Conservation (phyloP, 345 rosid genomes). For the Aethionema arabicum region DNA sequence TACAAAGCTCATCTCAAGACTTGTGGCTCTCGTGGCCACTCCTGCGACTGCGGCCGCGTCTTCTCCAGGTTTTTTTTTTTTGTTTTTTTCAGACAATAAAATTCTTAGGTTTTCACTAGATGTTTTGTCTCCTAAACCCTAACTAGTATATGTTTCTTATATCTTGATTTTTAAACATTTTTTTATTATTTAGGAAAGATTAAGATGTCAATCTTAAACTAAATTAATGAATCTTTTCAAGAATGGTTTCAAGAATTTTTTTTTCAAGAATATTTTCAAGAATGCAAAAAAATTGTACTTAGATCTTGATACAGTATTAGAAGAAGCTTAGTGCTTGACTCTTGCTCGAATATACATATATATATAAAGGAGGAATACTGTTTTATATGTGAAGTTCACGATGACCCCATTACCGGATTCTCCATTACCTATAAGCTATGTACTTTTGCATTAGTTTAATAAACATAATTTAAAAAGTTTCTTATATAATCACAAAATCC, state of each 20-base stretch:
- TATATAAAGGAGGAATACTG: neutral
- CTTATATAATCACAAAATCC: constrained; percentile 23
- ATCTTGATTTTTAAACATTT: neutral
- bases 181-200: neutral
- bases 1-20: constrained; percentile 97
- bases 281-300: constrained; percentile 1
- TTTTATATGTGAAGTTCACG: constrained; percentile 22
- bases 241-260: neutral
- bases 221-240: constrained; percentile 15
- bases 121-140: constrained; percentile 24
- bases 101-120: neutral
- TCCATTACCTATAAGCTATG: constrained; percentile 20
- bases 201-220: constrained; percentile 18
- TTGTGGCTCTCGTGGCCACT: constrained; percentile 94
- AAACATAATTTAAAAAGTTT: constrained; percentile 22
- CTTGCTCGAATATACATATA: neutral
- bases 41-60: constrained; percentile 97
- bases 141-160: constrained; percentile 7
- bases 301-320: constrained; percentile 20
- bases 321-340: constrained; percentile 24
- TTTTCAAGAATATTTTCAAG: neutral
- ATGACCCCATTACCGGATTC: constrained; percentile 28
- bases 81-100: neutral
- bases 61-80: constrained; percentile 67
- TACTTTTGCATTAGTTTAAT: constrained; percentile 22